Evolutionary conservation across 2,329 filamentous ascomycete species (phyloP), one percentile per base, ranked within the genome.

Genomic region (Xylariaceae sp.): DNA sequence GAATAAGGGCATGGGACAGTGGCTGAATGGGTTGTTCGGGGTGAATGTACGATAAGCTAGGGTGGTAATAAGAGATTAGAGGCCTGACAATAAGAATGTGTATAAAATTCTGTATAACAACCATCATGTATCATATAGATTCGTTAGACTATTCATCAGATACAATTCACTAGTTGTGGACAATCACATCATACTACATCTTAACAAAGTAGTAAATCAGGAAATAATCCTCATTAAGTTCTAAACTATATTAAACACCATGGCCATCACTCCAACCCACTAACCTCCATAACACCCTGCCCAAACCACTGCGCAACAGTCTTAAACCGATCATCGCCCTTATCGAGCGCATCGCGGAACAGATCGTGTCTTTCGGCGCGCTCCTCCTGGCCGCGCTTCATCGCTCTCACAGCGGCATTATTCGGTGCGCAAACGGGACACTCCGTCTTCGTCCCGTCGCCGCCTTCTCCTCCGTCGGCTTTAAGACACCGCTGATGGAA

Each of bases 231-330:
- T 10, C 23, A 20, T 39, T 22, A 39, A 6, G 16, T 23, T n/a
- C 19, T 5, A n/a, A 11, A 39, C 11, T 21, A 22, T n/a, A 39
- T 32, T 32, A 8, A 14, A 32, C 7, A 32, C 7, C 27, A 32
- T 8, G 12, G 12, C n/a, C 11, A 34, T 44, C 20, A 50, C 19
- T 50, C 51, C 36, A 60, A 33, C 42, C 47, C 34, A 37, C 41
- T 27, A 6, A 49, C 45, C 2, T 55, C 55, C 90, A 97, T 95
- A 3, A 97, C 90, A 1, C 93, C 92, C 46, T 91, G 74, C 1
- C 91, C 92, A 73, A 95, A 97, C 80, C 93, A 98, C 62, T 95
- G 89, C 49, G 89, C 88, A 45, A 97, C 80, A 2, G 89, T 92
- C n/a, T 81, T 86, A 65, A 97, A 96, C 42, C 87, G 78, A 66